phyloP scores from a whole-genome alignment of 2,329 filamentous ascomycete genomes.

The Colletotrichum australisinense region DNA sequence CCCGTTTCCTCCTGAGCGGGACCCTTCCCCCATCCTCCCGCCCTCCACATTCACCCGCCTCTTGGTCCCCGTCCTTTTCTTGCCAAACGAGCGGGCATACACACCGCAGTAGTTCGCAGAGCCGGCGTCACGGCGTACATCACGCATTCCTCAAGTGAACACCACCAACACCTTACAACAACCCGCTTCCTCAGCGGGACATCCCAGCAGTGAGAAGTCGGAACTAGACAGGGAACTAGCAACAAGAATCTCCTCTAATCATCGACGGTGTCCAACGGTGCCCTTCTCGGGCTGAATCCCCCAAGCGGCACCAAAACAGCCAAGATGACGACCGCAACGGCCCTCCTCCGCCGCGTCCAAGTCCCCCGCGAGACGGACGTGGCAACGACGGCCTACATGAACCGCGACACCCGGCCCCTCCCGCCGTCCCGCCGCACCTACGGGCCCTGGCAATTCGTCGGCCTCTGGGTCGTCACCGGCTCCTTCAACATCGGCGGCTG shows the following conservation, averaged over 20 bases:
- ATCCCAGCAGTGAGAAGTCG: too few species aligned
- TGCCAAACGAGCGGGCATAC: background rate
- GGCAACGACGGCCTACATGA: conserved; percentile 41
- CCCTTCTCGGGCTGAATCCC: background rate
- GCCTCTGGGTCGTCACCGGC: conserved; percentile 46
- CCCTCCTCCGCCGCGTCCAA: conserved; percentile 37
- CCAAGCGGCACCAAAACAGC: too few species aligned
- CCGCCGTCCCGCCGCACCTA: conserved; percentile 44
- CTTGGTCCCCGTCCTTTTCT: background rate
- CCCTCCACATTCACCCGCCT: background rate
- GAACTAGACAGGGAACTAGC: background rate
- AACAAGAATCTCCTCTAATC: background rate
- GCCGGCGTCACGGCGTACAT: too few species aligned
- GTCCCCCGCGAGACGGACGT: conserved; percentile 40
- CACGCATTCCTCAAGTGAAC: background rate
- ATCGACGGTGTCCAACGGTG: background rate
- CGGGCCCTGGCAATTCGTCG: conserved; percentile 46
- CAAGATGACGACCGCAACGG: conserved; percentile 10
- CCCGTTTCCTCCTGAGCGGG: background rate
- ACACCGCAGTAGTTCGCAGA: background rate
- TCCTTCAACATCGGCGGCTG: conserved; percentile 48
- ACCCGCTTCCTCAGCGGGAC: background rate
- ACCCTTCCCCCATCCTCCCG: background rate
- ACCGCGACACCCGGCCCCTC: conserved; percentile 44
- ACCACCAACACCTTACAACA: background rate